These are phyloP conservation scores for Acanthamoeba polyphaga DNA, from an alignment of 208 protist genomes.

Conservation along the genomic window DNA sequence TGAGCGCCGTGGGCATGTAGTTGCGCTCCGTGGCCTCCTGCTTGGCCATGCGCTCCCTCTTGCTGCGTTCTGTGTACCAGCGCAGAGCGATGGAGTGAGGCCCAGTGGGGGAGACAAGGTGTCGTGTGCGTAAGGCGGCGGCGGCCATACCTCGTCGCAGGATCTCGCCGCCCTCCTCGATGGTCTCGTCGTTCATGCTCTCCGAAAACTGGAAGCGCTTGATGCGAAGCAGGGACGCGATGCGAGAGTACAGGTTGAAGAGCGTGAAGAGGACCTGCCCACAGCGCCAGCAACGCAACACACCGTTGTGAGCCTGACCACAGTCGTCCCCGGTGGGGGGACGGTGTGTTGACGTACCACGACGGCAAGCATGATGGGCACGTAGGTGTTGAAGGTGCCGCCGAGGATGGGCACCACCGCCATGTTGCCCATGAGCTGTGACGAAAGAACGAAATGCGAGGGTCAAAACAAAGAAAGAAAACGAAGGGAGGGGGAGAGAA, in stretches of 20 bases:
- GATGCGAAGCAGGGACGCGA: conserved; percentile 32
- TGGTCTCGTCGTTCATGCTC: not conserved
- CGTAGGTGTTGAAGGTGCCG: conserved; percentile 66
- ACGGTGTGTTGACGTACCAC: no score
- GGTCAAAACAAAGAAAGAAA: conserved; percentile 3
- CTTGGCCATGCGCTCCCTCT: conserved; percentile 45
- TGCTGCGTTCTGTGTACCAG: conserved; percentile 5
- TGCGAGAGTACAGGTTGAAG: conserved; percentile 66
- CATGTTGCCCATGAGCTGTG: conserved; percentile 69
- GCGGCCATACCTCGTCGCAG: conserved; percentile 1
- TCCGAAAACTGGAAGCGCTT: conserved; percentile 64
- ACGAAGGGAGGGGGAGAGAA: not conserved
- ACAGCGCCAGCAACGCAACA: no score
- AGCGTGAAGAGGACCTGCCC: conserved; percentile 50
- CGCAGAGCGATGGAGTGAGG: not conserved
- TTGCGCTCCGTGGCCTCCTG: not conserved
- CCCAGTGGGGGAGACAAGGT: no score
- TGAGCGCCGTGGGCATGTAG: not conserved
- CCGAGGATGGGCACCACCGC: conserved; percentile 54
- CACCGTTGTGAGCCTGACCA: no score
- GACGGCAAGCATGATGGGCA: conserved; percentile 37
- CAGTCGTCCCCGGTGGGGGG: no score
- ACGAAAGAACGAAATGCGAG: no score
- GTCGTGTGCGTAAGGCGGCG: no score
- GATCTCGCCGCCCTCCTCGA: conserved; percentile 65